Evolutionary conservation across 1,284 basidiomycete genomes (phyloP).

Genomic region (Irpex sp.): DNA sequence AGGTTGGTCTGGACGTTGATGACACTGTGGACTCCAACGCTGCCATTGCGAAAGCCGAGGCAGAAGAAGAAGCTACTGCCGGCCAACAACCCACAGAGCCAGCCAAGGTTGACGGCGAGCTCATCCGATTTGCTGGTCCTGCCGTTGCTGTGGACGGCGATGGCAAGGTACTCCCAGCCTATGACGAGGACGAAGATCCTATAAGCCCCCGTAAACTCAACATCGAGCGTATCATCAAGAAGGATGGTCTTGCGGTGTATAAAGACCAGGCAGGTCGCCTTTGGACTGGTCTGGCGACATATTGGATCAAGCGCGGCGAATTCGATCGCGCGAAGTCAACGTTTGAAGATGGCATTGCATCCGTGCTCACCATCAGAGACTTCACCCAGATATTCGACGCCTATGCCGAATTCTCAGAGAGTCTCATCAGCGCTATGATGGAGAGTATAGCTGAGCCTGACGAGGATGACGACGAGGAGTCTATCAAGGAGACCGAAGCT

Average conservation of each 20-base stretch:
- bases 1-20: constrained; percentile 87
- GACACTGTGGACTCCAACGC: constrained; percentile 53
- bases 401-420: constrained; percentile 92
- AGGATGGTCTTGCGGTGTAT: constrained; percentile 85
- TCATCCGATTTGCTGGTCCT: constrained; percentile 75
- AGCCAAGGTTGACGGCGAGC: constrained; percentile 51
- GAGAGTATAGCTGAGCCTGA: constrained; percentile 65
- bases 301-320: constrained; percentile 97
- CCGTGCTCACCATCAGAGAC: constrained; percentile 91
- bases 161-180: constrained; percentile 43
- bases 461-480: constrained; percentile 72
- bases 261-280: constrained; percentile 95
- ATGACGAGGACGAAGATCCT: constrained; percentile 82
- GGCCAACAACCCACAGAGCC: constrained; percentile 21
- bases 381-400: constrained; percentile 99
- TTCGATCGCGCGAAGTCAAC: constrained; percentile 85
- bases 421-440: constrained; percentile 90
- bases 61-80: constrained; percentile 23
- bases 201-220: constrained; percentile 72
- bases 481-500: constrained; percentile 73
- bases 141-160: constrained; percentile 49
- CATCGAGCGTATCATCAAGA: constrained; percentile 79
- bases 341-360: constrained; percentile 84
- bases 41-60: constrained; percentile 32
- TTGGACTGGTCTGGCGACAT: constrained; percentile 96